These are phyloP conservation scores for Ogataea minuta DNA, from an alignment of 805 yeast species.

Conservation along the genomic window DNA sequence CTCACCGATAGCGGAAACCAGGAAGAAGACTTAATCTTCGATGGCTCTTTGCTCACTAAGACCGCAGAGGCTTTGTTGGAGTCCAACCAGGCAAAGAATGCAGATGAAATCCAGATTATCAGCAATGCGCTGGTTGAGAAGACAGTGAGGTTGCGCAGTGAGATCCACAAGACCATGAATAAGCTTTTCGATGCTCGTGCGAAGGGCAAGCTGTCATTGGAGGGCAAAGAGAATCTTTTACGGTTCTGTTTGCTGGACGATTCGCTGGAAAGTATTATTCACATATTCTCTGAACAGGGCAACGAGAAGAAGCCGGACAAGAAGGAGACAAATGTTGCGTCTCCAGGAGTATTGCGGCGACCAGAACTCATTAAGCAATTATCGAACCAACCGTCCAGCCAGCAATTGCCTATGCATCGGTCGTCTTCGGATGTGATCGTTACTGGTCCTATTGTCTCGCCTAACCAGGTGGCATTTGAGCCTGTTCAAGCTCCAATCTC, in stretches of 20 bases:
- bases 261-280: conserved; percentile 50
- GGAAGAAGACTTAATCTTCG: conserved; percentile 65
- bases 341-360: conserved; percentile 12
- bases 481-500: conserved; percentile 12
- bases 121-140: conserved; percentile 51
- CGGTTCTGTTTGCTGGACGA: conserved; percentile 55
- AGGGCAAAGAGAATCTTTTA: conserved; percentile 53
- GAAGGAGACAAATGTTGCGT: conserved; percentile 1
- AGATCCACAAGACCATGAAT: conserved; percentile 52
- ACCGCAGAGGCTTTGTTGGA: conserved; percentile 66
- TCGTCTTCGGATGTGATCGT: conserved; percentile 49
- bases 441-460: conserved; percentile 53
- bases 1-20: conserved; percentile 21
- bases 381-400: conserved; percentile 38
- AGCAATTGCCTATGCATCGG: conserved; percentile 44
- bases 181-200: conserved; percentile 45
- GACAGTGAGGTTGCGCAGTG: conserved; percentile 47
- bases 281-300: conserved; percentile 37
- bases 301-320: conserved; percentile 5
- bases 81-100: conserved; percentile 32
- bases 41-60: conserved; percentile 71
- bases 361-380: conserved; percentile 30
- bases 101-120: conserved; percentile 42
- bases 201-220: conserved; percentile 46
- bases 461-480: conserved; percentile 31